These are phyloP conservation scores for Arachnopeziza araneosa DNA, from an alignment of 2,329 filamentous ascomycete species.

Conservation along the genomic window DNA sequence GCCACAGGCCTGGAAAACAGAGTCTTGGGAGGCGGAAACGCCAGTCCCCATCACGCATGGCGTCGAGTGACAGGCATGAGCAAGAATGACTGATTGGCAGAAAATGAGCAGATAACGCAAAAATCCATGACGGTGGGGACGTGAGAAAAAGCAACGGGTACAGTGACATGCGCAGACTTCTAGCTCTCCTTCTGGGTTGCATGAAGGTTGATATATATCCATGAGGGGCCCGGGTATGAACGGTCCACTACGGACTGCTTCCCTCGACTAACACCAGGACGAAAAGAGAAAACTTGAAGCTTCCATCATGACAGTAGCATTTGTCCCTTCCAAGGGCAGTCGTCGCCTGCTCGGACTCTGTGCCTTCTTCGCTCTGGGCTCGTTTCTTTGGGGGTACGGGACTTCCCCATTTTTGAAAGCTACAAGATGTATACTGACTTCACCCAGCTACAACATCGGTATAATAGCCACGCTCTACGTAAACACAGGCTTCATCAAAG, in stretches of 20 bases:
- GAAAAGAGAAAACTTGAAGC: background rate
- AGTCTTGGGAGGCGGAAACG: too few relatives aligned
- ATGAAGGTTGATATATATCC: background rate
- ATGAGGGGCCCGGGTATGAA: background rate
- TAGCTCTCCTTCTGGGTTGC: background rate
- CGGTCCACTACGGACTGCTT: background rate
- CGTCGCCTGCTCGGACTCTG: background rate
- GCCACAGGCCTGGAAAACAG: background rate
- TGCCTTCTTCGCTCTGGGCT: slow-evolving; percentile 48
- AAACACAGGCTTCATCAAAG: slow-evolving; percentile 46
- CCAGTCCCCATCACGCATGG: background rate
- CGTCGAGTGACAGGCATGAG: background rate
- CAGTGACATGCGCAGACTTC: background rate
- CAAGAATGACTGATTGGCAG: background rate
- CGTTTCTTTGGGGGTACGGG: slow-evolving; percentile 50
- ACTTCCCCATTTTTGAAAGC: background rate
- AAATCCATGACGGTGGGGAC: background rate
- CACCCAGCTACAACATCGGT: slow-evolving; percentile 49
- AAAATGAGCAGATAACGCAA: background rate
- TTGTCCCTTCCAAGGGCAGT: background rate
- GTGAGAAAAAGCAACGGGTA: background rate
- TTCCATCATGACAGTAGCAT: background rate
- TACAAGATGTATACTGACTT: background rate
- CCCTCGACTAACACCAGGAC: background rate
- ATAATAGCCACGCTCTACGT: slow-evolving; percentile 51